A percentile compares a stretch with the other conserved stretches of the same genome.
These are phyloP conservation scores for Dalbergia oliveri DNA, from an alignment of 306 rosid genomes.

Conservation along the genomic window DNA sequence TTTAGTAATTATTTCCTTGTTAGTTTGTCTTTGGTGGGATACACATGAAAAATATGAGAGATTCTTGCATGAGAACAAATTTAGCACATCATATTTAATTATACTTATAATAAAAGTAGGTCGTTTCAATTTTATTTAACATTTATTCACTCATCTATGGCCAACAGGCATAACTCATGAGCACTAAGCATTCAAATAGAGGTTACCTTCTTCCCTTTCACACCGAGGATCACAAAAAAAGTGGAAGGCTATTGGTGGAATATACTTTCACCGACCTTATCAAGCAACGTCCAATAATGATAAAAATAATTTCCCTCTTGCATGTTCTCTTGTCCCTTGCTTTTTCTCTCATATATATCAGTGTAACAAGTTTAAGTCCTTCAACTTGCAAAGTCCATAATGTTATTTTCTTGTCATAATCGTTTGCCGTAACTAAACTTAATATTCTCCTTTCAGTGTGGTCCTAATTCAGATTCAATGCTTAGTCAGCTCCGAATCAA, in stretches of 20 bases:
- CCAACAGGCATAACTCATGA: too few species aligned
- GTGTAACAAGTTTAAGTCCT: background rate
- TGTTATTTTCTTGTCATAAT: background rate
- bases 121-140: too few species aligned
- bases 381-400: background rate
- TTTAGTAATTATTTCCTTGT: too few species aligned
- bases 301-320: background rate
- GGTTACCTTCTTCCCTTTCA: background rate
- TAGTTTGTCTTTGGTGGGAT: too few species aligned
- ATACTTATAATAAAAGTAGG: too few species aligned
- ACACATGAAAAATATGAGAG: too few species aligned
- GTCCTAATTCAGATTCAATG: background rate
- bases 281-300: background rate
- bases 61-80: too few species aligned
- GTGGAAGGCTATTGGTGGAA: background rate
- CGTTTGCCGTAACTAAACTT: background rate
- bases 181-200: background rate
- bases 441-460: background rate
- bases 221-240: background rate
- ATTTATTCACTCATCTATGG: too few species aligned
- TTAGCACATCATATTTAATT: too few species aligned
- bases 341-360: background rate
- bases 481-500: slow-evolving; percentile 2
- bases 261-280: slow-evolving; percentile 35
- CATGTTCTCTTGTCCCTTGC: slow-evolving; percentile 8